phyloP scores from a whole-genome alignment of 1,284 basidiomycete genomes.

The Abortiporus biennis region DNA sequence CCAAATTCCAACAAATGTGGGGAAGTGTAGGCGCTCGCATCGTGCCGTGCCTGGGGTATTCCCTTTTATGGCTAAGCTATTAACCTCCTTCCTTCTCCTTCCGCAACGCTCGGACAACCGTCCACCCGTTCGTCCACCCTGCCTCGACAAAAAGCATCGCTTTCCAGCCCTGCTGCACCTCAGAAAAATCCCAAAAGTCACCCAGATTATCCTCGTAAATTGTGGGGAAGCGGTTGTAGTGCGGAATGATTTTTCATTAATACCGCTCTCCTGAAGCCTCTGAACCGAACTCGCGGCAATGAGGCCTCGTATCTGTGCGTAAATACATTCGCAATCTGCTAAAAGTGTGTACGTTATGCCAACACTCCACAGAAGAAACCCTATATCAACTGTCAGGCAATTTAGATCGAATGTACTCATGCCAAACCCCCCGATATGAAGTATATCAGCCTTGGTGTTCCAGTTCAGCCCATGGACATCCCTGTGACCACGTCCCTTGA shows the following conservation, averaged over 20 bases:
- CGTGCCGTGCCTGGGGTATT: neutral
- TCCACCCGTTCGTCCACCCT: neutral
- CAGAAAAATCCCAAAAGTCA: no score
- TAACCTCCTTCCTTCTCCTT: neutral
- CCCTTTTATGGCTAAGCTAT: neutral
- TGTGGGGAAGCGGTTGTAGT: constrained; percentile 4
- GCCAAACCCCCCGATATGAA: no score
- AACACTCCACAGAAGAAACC: no score
- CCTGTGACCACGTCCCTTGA: no score
- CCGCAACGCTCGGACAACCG: constrained; percentile 1
- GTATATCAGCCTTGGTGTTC: no score
- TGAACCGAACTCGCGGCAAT: neutral
- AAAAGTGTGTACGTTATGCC: no score
- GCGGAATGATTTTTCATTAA: neutral
- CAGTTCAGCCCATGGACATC: no score
- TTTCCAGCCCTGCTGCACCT: no score
- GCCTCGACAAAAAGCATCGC: neutral
- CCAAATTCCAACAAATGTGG: neutral
- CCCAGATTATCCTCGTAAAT: constrained; percentile 2
- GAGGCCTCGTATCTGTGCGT: no score
- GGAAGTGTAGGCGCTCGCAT: neutral
- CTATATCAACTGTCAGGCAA: no score
- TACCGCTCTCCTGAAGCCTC: neutral
- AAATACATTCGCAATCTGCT: no score
- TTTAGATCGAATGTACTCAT: no score